Percentiles rank a stretch among this genome's conserved stretches.
phyloP scores from a whole-genome alignment of 495 filamentous ascomycete species.

The Talaromyces wortmannii region DNA sequence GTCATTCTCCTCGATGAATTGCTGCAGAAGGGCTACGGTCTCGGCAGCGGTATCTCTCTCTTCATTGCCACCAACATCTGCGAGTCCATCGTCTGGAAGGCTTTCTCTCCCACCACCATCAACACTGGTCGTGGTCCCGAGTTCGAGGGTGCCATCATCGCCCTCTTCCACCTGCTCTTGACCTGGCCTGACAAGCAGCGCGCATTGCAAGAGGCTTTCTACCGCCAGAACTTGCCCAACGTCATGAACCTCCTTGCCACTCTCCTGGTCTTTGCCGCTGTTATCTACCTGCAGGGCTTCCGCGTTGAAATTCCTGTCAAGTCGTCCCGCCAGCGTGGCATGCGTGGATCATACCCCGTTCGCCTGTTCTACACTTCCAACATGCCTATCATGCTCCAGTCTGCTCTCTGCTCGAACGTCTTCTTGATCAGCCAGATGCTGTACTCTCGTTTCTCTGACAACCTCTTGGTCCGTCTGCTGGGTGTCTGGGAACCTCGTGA shows the following conservation, averaged over 20 bases:
- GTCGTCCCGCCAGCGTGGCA: constrained; percentile 96
- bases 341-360: constrained; percentile 73
- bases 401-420: constrained; percentile 95
- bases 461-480: constrained; percentile 91
- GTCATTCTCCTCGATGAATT: constrained; percentile 99
- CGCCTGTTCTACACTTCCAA: constrained; percentile 61
- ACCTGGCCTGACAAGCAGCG: constrained; percentile 99
- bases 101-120: constrained; percentile 97
- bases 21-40: constrained; percentile 98
- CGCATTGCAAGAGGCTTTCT: constrained; percentile 96
- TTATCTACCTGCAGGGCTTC: constrained; percentile 99
- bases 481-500: constrained; percentile 98
- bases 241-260: constrained; percentile 98
- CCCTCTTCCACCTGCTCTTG: constrained; percentile 94
- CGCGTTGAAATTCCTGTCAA: constrained; percentile 99
- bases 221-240: constrained; percentile 98
- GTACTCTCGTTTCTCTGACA: constrained; percentile 96
- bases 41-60: constrained; percentile 96
- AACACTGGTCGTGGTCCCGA: constrained; percentile 99
- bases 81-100: constrained; percentile 99
- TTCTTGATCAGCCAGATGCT: constrained; percentile 99
- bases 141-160: constrained; percentile 98
- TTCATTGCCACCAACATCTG: constrained; percentile 99
- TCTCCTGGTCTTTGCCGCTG: constrained; percentile 85
- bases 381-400: constrained; percentile 99